Conservation (phyloP, 345 rosid genomes). For the Mercurialis annua region DNA sequence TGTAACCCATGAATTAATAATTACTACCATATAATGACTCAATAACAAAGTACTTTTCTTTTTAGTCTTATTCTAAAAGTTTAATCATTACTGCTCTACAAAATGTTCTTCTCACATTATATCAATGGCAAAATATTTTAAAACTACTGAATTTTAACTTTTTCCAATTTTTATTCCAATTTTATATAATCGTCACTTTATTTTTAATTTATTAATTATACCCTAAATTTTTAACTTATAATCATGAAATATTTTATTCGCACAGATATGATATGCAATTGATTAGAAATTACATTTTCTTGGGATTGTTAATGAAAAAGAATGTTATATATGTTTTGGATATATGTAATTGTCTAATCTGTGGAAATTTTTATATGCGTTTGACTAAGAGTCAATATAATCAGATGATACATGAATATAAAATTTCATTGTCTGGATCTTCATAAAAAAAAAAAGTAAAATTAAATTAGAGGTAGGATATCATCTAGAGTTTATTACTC, state of each 20-base stretch:
- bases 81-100: neutral
- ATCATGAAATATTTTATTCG: neutral
- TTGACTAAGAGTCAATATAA: neutral
- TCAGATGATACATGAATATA: neutral
- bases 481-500: too few relatives aligned
- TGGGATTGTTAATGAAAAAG: too few relatives aligned
- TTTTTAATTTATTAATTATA: neutral
- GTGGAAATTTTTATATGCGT: neutral
- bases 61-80: neutral
- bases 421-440: too few relatives aligned
- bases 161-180: neutral
- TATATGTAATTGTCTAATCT: too few relatives aligned
- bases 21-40: slow-evolving; percentile 1
- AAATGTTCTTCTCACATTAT: neutral
- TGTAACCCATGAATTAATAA: neutral
- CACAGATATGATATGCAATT: neutral
- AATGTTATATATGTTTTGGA: too few relatives aligned
- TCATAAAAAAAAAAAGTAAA: too few relatives aligned
- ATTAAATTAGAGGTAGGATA: too few relatives aligned
- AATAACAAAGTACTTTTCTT: neutral
- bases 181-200: neutral
- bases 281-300: too few relatives aligned
- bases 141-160: slow-evolving; percentile 18
- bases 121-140: neutral
- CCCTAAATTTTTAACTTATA: slow-evolving; percentile 11